Evolutionary conservation across 1,284 basidiomycete genomes (phyloP).

Genomic region (Marasmius tenuissimus): DNA sequence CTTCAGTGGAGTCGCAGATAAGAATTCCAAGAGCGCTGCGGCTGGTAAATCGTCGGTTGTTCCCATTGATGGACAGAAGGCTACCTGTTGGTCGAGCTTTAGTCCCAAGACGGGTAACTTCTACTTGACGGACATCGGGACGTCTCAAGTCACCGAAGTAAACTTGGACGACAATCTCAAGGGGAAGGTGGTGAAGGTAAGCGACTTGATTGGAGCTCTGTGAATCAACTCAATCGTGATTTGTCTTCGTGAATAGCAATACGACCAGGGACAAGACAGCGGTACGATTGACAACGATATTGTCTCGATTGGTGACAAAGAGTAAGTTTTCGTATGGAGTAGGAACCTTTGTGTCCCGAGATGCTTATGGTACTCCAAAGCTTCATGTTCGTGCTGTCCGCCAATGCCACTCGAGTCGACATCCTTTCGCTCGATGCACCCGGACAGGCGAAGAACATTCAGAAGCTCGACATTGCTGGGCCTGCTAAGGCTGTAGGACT

Average conservation of each 20-base stretch:
- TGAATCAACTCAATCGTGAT: not conserved
- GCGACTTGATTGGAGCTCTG: not conserved
- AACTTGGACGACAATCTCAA: slow-evolving; percentile 44
- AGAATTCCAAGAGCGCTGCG: slow-evolving; percentile 12
- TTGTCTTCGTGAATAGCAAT: slow-evolving; percentile 32
- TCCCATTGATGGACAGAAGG: slow-evolving; percentile 40
- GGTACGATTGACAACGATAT: slow-evolving; percentile 48
- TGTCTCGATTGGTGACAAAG: slow-evolving; percentile 40
- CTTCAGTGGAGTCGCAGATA: slow-evolving; percentile 22
- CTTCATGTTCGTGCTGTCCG: slow-evolving; percentile 44
- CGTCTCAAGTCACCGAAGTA: slow-evolving; percentile 45
- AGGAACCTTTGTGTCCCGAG: not conserved
- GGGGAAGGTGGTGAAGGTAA: slow-evolving; percentile 41
- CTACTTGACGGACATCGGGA: slow-evolving; percentile 47
- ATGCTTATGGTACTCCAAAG: slow-evolving; percentile 21
- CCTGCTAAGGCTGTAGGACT: slow-evolving; percentile 36
- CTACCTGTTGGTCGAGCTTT: slow-evolving; percentile 50
- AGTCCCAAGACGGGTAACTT: slow-evolving; percentile 47
- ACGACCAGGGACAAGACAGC: slow-evolving; percentile 35
- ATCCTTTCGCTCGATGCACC: slow-evolving; percentile 41
- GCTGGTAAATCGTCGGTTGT: slow-evolving; percentile 31
- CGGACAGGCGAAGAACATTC: slow-evolving; percentile 36
- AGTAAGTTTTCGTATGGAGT: slow-evolving; percentile 32
- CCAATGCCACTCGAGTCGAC: slow-evolving; percentile 39
- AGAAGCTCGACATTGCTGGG: slow-evolving; percentile 39